Conservation (phyloP, 345 rosid genomes). For the Melaleuca quinquenervia region DNA sequence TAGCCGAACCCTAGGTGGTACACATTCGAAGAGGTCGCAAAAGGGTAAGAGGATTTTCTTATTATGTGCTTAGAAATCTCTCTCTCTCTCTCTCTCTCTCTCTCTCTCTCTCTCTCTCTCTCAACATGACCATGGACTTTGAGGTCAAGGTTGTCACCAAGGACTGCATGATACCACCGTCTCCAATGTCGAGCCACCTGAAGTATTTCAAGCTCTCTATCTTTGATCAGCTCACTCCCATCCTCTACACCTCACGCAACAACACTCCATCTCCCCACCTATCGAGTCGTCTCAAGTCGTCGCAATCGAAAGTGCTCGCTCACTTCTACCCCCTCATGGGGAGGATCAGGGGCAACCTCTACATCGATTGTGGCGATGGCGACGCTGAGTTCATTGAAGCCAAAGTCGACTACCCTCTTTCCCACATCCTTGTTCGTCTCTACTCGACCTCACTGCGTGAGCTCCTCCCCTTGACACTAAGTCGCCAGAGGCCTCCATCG, state of each 20-base stretch:
- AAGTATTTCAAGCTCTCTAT: conserved; percentile 2
- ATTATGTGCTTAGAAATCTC: too few relatives aligned
- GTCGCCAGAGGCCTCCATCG: neutral
- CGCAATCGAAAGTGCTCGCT: conserved; percentile 2
- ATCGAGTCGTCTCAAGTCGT: neutral
- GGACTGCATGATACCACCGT: too few relatives aligned
- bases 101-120: too few relatives aligned
- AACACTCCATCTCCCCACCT: neutral
- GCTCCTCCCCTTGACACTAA: conserved; percentile 5
- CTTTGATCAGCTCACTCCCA: conserved; percentile 12
- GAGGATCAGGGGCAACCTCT: neutral
- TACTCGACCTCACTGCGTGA: neutral
- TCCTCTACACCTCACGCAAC: neutral
- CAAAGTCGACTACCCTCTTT: neutral
- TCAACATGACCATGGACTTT: too few relatives aligned
- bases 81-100: too few relatives aligned
- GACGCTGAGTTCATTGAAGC: conserved; percentile 11
- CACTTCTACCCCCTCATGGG: conserved; percentile 16
- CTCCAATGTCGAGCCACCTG: neutral
- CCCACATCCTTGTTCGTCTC: neutral
- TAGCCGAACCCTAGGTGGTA: too few relatives aligned
- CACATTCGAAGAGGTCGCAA: too few relatives aligned
- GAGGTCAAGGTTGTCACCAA: too few relatives aligned
- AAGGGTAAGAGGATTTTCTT: too few relatives aligned
- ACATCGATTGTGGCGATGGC: conserved; percentile 6